These are phyloP conservation scores for Teratosphaeria viscida DNA, from an alignment of 2,329 filamentous ascomycete species.

Conservation along the genomic window DNA sequence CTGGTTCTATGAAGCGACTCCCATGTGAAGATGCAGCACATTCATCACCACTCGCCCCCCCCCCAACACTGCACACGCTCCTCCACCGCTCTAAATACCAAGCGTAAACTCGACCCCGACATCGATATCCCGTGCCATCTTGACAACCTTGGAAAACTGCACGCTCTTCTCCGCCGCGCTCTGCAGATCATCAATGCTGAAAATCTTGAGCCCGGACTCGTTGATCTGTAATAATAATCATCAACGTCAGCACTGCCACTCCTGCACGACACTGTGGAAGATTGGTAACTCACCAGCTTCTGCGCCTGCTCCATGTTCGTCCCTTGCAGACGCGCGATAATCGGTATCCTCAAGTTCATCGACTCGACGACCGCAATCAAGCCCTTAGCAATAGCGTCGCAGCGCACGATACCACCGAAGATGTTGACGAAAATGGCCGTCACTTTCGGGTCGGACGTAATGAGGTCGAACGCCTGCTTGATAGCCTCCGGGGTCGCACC, in stretches of 20 bases:
- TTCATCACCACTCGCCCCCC: too few relatives aligned
- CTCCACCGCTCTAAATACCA: slow-evolving; percentile 65
- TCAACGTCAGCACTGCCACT: background rate
- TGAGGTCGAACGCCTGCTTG: slow-evolving; percentile 94
- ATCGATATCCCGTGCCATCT: slow-evolving; percentile 95
- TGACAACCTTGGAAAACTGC: slow-evolving; percentile 98
- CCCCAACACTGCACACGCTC: background rate
- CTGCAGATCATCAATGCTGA: slow-evolving; percentile 97
- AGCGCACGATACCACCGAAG: slow-evolving; percentile 96
- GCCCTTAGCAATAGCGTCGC: slow-evolving; percentile 92
- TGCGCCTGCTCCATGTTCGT: slow-evolving; percentile 96
- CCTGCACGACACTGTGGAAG: background rate
- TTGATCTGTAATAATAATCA: slow-evolving; percentile 48
- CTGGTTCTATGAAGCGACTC: too few relatives aligned
- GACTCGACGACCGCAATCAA: slow-evolving; percentile 88
- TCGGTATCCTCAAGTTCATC: slow-evolving; percentile 92
- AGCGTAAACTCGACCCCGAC: slow-evolving; percentile 92
- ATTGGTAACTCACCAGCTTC: slow-evolving; percentile 41
- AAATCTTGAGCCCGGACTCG: slow-evolving; percentile 98
- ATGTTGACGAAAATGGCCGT: slow-evolving; percentile 99
- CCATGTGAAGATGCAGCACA: too few relatives aligned
- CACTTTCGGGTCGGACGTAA: slow-evolving; percentile 96
- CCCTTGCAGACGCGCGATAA: slow-evolving; percentile 93
- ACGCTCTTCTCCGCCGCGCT: slow-evolving; percentile 95
- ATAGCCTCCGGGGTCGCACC: slow-evolving; percentile 95